phyloP scores from a whole-genome alignment of 2,329 filamentous ascomycete genomes.

The Arthrobotrys iridis region DNA sequence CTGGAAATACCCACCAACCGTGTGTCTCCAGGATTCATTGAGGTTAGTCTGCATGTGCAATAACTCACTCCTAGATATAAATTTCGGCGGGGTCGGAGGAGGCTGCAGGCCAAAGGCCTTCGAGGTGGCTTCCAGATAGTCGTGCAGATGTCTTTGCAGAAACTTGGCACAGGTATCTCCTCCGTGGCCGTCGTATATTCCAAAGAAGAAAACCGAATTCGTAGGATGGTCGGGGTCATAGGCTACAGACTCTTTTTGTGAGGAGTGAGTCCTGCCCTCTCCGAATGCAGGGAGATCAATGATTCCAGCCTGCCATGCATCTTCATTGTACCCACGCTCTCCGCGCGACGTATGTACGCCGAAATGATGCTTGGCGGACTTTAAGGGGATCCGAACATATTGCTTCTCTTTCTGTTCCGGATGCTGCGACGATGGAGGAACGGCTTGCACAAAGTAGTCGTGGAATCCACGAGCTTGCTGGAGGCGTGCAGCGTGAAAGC shows the following conservation, averaged over 20 bases:
- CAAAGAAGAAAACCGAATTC: slow-evolving; percentile 83
- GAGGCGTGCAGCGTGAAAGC: slow-evolving; percentile 42
- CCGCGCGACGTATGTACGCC: slow-evolving; percentile 82
- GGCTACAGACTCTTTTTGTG: slow-evolving; percentile 7
- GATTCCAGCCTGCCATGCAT: slow-evolving; percentile 91
- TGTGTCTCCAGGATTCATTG: slow-evolving; percentile 79
- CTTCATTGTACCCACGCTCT: slow-evolving; percentile 88
- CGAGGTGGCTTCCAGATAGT: slow-evolving; percentile 86
- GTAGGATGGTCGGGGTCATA: slow-evolving; percentile 36
- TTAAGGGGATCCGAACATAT: slow-evolving; percentile 91
- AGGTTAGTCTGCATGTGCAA: slow-evolving; percentile 75
- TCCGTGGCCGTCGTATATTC: slow-evolving; percentile 94
- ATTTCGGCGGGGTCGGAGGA: slow-evolving; percentile 48
- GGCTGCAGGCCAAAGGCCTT: slow-evolving; percentile 65
- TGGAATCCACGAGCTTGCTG: slow-evolving; percentile 72
- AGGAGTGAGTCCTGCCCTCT: slow-evolving; percentile 45
- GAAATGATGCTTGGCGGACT: slow-evolving; percentile 95
- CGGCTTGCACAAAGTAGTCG: slow-evolving; percentile 95
- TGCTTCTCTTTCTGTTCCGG: slow-evolving; percentile 73
- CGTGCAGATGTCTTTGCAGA: slow-evolving; percentile 82
- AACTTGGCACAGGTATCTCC: slow-evolving; percentile 89
- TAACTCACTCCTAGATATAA: slow-evolving; percentile 67
- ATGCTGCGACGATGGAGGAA: slow-evolving; percentile 90
- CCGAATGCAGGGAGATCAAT: slow-evolving; percentile 91
- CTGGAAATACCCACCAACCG: slow-evolving; percentile 92